These are phyloP conservation scores for Coniophora puteana DNA, from an alignment of 1,284 basidiomycete genomes.

Conservation along the genomic window DNA sequence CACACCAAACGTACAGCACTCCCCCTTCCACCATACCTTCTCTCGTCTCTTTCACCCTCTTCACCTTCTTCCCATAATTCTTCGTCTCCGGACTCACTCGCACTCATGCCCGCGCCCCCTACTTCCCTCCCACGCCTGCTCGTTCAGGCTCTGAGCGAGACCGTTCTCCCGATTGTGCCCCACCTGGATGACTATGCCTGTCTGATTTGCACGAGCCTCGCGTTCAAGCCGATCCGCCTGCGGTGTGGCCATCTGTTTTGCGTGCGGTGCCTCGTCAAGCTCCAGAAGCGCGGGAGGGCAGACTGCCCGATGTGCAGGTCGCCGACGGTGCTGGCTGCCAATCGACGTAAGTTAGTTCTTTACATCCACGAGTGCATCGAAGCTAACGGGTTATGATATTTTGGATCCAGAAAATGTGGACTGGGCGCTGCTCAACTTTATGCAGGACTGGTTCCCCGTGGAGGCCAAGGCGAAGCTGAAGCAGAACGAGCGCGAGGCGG, in stretches of 20 bases:
- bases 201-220: constrained; percentile 78
- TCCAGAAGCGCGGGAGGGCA: constrained; percentile 81
- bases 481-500: constrained; percentile 77
- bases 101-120: constrained; percentile 22
- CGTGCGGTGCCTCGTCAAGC: constrained; percentile 89
- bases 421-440: constrained; percentile 77
- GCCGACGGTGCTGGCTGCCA: constrained; percentile 71
- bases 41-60: constrained; percentile 13
- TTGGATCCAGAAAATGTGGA: constrained; percentile 83
- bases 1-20: constrained; percentile 86
- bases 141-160: constrained; percentile 83
- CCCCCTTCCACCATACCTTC: constrained; percentile 35
- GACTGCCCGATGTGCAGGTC: constrained; percentile 88
- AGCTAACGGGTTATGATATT: constrained; percentile 2
- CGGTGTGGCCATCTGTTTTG: constrained; percentile 91
- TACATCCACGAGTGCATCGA: background rate
- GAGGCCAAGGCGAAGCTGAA: constrained; percentile 78
- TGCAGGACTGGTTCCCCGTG: constrained; percentile 90
- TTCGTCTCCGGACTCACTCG: constrained; percentile 6
- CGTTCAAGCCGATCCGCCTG: constrained; percentile 87
- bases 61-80: constrained; percentile 14
- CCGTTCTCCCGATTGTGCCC: constrained; percentile 81
- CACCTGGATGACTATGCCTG: constrained; percentile 78
- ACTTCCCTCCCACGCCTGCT: constrained; percentile 74
- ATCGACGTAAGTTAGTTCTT: constrained; percentile 54